Percentiles rank a stretch among this genome's conserved stretches.
phyloP scores from a whole-genome alignment of 805 yeast species.

The Candida incommunis region DNA sequence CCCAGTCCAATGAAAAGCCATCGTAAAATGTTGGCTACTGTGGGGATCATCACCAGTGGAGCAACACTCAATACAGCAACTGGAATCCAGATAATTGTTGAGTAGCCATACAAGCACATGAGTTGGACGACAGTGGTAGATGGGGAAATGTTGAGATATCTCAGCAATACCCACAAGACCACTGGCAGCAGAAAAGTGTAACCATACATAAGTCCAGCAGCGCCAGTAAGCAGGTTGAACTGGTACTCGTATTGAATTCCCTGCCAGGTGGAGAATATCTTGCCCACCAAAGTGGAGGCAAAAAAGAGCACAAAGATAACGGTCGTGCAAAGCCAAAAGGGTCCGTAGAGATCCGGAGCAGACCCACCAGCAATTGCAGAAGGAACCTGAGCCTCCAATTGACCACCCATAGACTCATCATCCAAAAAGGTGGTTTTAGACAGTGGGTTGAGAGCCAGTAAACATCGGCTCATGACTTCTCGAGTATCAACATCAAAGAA shows the following conservation, averaged over 20 bases:
- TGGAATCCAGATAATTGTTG: conserved; percentile 78
- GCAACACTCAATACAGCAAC: conserved; percentile 48
- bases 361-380: conserved; percentile 25
- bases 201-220: conserved; percentile 60
- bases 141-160: conserved; percentile 42
- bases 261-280: conserved; percentile 35
- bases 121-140: conserved; percentile 33
- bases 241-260: conserved; percentile 39
- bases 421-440: conserved; percentile 12
- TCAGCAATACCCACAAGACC: conserved; percentile 34
- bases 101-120: conserved; percentile 71
- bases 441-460: conserved; percentile 44
- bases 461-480: conserved; percentile 42
- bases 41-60: conserved; percentile 39
- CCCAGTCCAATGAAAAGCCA: conserved; percentile 52
- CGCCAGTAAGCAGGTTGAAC: conserved; percentile 49
- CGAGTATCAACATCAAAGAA: conserved; percentile 57
- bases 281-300: conserved; percentile 53
- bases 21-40: conserved; percentile 32
- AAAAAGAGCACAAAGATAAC: conserved; percentile 62
- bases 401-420: conserved; percentile 13
- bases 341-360: conserved; percentile 67
- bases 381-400: conserved; percentile 18
- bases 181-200: conserved; percentile 59
- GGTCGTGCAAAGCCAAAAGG: conserved; percentile 82